Evolutionary conservation across 1,139 yeast genomes (phyloP), one percentile per base, ranked within the genome.

Genomic region (Candida frijolesensis): DNA sequence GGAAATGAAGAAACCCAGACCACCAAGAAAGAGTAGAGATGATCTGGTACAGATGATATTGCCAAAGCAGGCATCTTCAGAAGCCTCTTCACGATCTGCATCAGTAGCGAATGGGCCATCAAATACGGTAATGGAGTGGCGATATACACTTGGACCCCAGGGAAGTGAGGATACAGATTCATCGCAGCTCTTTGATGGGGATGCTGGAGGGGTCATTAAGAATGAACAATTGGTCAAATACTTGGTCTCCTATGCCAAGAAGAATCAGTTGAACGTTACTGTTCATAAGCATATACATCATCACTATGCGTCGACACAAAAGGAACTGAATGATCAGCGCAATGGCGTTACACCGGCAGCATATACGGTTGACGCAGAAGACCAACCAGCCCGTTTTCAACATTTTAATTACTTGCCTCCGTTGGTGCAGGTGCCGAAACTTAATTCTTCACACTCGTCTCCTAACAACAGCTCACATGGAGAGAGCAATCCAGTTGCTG

Each of bases 261-360:
- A 72, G 42, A 73, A 82, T 57, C 79, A 82, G 30, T 75, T 88
- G 51, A 79, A 82, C 50, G 77, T 90, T 10, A 84, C 90, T 4
- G 82, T 90, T 15, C 96, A 89, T 67, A 96, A 90, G 63, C 96
- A 90, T 66, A 85, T 89, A 47, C 90, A 87, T 61, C 89, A 86
- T 62, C 87, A 82, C 62, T 82, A 83, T 61, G 67, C 77, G 1
- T 27, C 77, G 2, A 25, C 54, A 15, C 56, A 48, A 16, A 47
- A 29, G 18, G 47, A 54, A 27, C 39, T 34, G 15, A 19, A 33
- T 18, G 35, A 40, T 29, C n/a, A 14, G 19, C 46, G 50, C 22
- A 22, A 46, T 14, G 46, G 46, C 5, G 47, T 53, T 32, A 52
- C 48, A 8, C 51, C 51, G 10, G 41, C 35, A 22, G 48, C 47